Evolutionary conservation across 2,329 filamentous ascomycete species (phyloP), one percentile per base, ranked within the genome.

Genomic region (Acrocalymma vagum): DNA sequence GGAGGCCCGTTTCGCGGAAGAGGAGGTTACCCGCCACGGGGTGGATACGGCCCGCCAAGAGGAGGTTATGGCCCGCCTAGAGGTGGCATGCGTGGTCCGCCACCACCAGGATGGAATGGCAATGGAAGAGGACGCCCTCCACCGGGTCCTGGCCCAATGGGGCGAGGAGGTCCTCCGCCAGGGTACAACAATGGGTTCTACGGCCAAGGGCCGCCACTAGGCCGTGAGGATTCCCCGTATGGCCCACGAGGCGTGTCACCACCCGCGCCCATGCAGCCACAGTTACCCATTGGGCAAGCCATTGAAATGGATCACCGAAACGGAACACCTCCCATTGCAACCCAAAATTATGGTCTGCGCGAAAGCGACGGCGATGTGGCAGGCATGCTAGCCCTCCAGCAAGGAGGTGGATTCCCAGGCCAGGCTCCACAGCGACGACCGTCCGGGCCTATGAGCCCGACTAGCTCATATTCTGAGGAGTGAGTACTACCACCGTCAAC

Each of bases 221-320:
- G 69, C 15, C 60, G 65, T 24, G 62, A 66, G 3, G 51, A 45
- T 13, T 66, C 67, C 14, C 68, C 66, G 9, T 75, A 76, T 42
- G 67, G 63, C n/a, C 46, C 47, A 24, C 76, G 83, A 48, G 84
- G 82, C 8, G 83, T 85, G 55, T 84, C 85, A 11, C 85, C 85
- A 5, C 65, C 60, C 16, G 60, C 60, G 9, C 56, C 55, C 8
- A 59, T 60, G 51, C 65, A 69, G 16, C 70, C 73, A 17, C 58
- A 58, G 10, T 63, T 62, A 24, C 60, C 70, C 10, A 73, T 84
- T 9, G 84, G 84, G 8, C 85, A 86, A 60, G 84, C 87, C 3
- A 81, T 91, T 37, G 90, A 94, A 66, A 92, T 95, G 88, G 86
- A 92, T 64, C 84, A 86, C 22, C 76, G 78, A 32, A 58, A 44